These are phyloP conservation scores for Solioccasus polychromus DNA, from an alignment of 768 basidiomycete genomes.

Conservation along the genomic window DNA sequence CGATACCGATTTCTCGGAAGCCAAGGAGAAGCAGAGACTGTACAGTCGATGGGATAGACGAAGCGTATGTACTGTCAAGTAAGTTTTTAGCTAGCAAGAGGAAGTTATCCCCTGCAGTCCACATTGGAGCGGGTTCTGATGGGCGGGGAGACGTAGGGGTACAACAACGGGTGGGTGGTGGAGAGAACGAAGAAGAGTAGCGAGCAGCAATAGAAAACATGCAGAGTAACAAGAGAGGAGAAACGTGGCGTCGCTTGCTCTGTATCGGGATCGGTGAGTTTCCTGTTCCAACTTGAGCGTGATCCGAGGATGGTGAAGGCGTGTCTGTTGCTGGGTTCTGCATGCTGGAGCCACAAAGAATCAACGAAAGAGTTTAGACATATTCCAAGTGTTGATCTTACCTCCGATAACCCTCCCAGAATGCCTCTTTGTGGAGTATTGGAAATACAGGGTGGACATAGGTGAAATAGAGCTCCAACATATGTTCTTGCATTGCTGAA, in stretches of 20 bases:
- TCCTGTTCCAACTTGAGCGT: slow-evolving; percentile 13
- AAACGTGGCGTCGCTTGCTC: slow-evolving; percentile 45
- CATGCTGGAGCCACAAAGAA: slow-evolving; percentile 15
- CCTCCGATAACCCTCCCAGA: slow-evolving; percentile 57
- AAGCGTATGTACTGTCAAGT: slow-evolving; percentile 64
- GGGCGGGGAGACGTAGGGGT: slow-evolving; percentile 35
- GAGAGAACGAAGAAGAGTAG: slow-evolving; percentile 41
- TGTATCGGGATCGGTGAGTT: slow-evolving; percentile 36
- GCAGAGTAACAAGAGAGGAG: slow-evolving; percentile 69
- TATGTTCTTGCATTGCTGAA: slow-evolving; percentile 55
- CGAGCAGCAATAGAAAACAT: slow-evolving; percentile 85
- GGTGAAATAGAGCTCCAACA: slow-evolving; percentile 75
- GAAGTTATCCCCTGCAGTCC: slow-evolving; percentile 76
- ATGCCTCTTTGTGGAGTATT: slow-evolving; percentile 67
- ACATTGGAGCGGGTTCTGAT: slow-evolving; percentile 59
- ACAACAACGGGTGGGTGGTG: slow-evolving; percentile 28
- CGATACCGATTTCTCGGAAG: slow-evolving; percentile 84
- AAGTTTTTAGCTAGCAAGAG: slow-evolving; percentile 64
- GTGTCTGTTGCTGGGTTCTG: slow-evolving; percentile 28
- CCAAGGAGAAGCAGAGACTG: slow-evolving; percentile 80
- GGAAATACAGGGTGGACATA: slow-evolving; percentile 81
- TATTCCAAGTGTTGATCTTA: slow-evolving; percentile 17
- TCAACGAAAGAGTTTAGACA: not conserved
- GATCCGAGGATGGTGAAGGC: slow-evolving; percentile 30
- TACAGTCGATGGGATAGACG: slow-evolving; percentile 70